These are phyloP conservation scores for Glomus cerebriforme DNA, from an alignment of 192 early-diverging fungal genomes.

Conservation along the genomic window DNA sequence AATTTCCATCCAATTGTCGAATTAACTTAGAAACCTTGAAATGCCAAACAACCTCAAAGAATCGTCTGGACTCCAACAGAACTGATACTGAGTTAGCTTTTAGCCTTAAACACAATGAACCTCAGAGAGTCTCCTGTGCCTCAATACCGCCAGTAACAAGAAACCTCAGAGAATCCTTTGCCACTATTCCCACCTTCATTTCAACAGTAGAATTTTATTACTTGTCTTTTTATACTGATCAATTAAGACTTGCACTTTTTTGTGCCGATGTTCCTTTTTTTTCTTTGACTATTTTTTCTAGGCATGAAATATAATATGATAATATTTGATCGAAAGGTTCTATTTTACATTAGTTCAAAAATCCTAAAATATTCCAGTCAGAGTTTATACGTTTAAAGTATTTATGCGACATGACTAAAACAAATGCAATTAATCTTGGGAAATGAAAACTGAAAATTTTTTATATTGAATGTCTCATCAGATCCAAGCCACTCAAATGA, in stretches of 20 bases:
- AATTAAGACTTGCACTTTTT: conserved; percentile 23
- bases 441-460: no score
- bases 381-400: no score
- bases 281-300: conserved; percentile 13
- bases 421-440: no score
- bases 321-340: conserved; percentile 5
- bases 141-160: conserved; percentile 26
- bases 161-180: conserved; percentile 28
- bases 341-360: conserved; percentile 28
- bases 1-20: conserved; percentile 8
- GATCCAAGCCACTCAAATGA: no score
- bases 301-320: conserved; percentile 18
- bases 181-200: conserved; percentile 20
- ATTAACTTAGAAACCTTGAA: conserved; percentile 24
- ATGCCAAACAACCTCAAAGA: conserved; percentile 17
- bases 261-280: conserved; percentile 3
- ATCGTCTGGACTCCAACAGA: conserved; percentile 20
- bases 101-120: conserved; percentile 12
- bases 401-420: no score
- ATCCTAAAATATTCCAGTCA: conserved; percentile 26
- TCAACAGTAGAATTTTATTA: conserved; percentile 20
- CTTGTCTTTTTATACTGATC: conserved; percentile 32
- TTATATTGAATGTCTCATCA: no score
- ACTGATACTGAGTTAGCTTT: conserved; percentile 22
- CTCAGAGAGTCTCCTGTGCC: conserved; percentile 18